Evolutionary conservation across 129 eudicot species (phyloP).

Genomic region (Oenanthe sinensis): DNA sequence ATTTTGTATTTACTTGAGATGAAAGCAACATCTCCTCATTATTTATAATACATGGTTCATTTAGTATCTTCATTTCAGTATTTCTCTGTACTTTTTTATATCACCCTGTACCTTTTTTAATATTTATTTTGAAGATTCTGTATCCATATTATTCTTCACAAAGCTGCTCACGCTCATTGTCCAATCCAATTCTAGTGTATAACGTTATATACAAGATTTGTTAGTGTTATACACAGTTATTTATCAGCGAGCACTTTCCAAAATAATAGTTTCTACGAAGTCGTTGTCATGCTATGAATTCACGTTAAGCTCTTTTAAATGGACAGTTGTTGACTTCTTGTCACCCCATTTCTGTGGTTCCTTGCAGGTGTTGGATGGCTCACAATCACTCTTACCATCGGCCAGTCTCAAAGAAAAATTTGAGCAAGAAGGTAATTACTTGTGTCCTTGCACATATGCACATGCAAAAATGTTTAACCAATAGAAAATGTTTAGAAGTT

Average conservation of each 20-base stretch:
- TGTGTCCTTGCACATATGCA: background rate
- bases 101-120: background rate
- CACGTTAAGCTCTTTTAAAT: background rate
- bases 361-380: slow-evolving; percentile 11
- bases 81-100: background rate
- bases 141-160: background rate
- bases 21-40: background rate
- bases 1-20: too few relatives aligned
- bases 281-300: background rate
- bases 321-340: background rate
- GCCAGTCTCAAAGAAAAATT: slow-evolving; percentile 11
- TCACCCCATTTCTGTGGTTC: background rate
- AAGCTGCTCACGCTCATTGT: background rate
- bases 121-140: background rate
- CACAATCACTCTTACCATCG: slow-evolving; percentile 6
- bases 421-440: slow-evolving; percentile 12
- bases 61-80: background rate
- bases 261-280: background rate
- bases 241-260: background rate
- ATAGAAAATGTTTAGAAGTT: background rate
- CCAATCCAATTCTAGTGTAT: background rate
- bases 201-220: background rate
- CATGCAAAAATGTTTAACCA: background rate
- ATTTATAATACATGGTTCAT: background rate
- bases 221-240: background rate